A percentile compares a stretch with the other conserved stretches of the same genome.
phyloP scores from a whole-genome alignment of 495 filamentous ascomycete genomes.

The Podospora pseudopauciseta region DNA sequence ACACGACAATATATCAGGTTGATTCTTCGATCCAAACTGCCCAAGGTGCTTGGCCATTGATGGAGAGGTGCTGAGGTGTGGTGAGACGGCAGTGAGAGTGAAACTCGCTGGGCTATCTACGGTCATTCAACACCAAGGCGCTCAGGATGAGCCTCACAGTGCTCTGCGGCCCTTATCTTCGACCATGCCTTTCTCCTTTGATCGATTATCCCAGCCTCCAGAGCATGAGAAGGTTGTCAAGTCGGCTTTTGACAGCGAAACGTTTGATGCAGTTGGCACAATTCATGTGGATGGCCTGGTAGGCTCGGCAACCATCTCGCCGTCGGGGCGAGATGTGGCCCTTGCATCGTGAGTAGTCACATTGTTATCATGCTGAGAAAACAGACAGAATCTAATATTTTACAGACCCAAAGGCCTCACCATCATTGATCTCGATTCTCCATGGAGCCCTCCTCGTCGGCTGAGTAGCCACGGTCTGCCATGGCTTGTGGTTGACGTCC shows the following conservation, averaged over 20 bases:
- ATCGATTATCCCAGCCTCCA: conserved; percentile 36
- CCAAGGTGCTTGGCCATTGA: not conserved
- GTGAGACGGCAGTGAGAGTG: not conserved
- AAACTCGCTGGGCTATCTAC: not conserved
- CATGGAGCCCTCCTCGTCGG: conserved; percentile 81
- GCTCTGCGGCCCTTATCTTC: not conserved
- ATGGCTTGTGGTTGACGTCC: conserved; percentile 98
- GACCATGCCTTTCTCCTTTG: conserved; percentile 43
- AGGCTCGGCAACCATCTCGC: conserved; percentile 73
- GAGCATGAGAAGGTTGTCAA: conserved; percentile 50
- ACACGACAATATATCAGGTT: not conserved
- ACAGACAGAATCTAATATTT: conserved; percentile 30
- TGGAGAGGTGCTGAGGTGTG: not conserved
- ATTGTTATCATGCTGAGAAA: not conserved
- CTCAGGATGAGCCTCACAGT: conserved; percentile 8
- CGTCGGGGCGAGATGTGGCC: conserved; percentile 87
- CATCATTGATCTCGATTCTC: conserved; percentile 90
- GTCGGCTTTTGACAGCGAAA: conserved; percentile 80
- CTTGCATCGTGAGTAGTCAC: conserved; percentile 67
- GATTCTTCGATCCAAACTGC: not conserved
- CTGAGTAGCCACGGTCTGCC: conserved; percentile 76
- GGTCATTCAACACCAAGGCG: not conserved
- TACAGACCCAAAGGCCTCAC: conserved; percentile 68
- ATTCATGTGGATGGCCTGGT: conserved; percentile 72
- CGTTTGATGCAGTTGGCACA: conserved; percentile 78